Percentiles rank a stretch among this genome's conserved stretches.
Evolutionary conservation across 371 early-diverging fungal species (phyloP).

Genomic region (Fennellomyces sp.): DNA sequence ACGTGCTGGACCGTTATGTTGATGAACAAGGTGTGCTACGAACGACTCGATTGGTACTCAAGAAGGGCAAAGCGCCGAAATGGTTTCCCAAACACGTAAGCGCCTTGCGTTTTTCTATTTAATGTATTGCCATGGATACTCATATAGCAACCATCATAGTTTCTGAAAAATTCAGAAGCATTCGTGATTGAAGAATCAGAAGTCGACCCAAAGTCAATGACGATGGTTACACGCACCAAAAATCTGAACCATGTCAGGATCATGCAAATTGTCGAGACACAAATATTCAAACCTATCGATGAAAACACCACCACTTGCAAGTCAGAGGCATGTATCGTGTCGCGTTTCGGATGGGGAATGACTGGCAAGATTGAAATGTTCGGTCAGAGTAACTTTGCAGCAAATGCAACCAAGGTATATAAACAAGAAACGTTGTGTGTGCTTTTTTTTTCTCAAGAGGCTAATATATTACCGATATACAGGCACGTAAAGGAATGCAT

Average conservation of each 20-base stretch:
- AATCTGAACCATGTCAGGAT: slow-evolving; percentile 92
- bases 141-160: slow-evolving; percentile 37
- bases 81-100: slow-evolving; percentile 75
- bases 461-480: background rate
- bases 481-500: slow-evolving; percentile 88
- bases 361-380: slow-evolving; percentile 84
- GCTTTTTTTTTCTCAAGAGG: background rate
- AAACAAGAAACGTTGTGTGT: background rate
- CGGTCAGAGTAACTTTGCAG: slow-evolving; percentile 85
- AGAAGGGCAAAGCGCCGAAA: slow-evolving; percentile 84
- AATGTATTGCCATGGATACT: background rate
- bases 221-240: slow-evolving; percentile 83
- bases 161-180: slow-evolving; percentile 75
- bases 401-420: slow-evolving; percentile 76
- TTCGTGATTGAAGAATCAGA: slow-evolving; percentile 87
- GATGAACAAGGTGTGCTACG: slow-evolving; percentile 82
- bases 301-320: slow-evolving; percentile 73
- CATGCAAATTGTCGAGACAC: slow-evolving; percentile 92
- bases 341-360: slow-evolving; percentile 88
- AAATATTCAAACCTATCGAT: slow-evolving; percentile 64
- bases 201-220: slow-evolving; percentile 76
- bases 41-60: slow-evolving; percentile 88
- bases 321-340: slow-evolving; percentile 86
- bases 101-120: background rate
- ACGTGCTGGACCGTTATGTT: slow-evolving; percentile 88